Percentiles rank a stretch among this genome's conserved stretches.
phyloP scores from a whole-genome alignment of 495 filamentous ascomycete genomes.

The Penicillium odoratum region DNA sequence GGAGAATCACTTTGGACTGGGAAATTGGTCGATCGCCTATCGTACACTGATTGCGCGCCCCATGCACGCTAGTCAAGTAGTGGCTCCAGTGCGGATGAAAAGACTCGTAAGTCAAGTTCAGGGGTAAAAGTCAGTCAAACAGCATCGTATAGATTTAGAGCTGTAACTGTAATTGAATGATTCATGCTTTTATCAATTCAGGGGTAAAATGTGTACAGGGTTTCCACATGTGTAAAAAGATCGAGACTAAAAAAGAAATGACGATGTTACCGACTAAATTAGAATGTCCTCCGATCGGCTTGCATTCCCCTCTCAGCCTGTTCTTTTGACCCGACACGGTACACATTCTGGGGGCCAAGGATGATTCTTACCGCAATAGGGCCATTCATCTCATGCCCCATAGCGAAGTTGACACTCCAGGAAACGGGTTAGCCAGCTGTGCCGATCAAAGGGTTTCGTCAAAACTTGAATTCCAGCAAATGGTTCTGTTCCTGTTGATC shows the following conservation, averaged over 20 bases:
- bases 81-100: conserved; percentile 25
- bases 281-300: not conserved
- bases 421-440: conserved; percentile 29
- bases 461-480: conserved; percentile 26
- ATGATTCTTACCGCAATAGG: not conserved
- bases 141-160: no score
- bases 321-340: not conserved
- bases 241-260: not conserved
- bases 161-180: no score
- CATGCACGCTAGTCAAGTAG: conserved; percentile 22
- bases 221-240: not conserved
- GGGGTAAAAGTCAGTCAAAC: conserved; percentile 10
- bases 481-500: conserved; percentile 25
- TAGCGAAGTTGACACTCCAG: conserved; percentile 22
- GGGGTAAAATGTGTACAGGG: not conserved
- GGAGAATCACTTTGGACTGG: not conserved
- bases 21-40: conserved; percentile 13
- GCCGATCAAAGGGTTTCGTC: conserved; percentile 17
- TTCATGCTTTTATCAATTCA: not conserved
- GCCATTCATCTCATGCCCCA: conserved; percentile 21
- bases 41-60: not conserved
- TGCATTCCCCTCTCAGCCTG: not conserved
- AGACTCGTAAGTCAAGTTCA: conserved; percentile 25
- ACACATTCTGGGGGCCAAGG: not conserved
- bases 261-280: not conserved